Percentiles rank a stretch among this genome's conserved stretches.
Conservation (phyloP, 129 eudicot genomes). For the Smallanthus sonchifolius region DNA sequence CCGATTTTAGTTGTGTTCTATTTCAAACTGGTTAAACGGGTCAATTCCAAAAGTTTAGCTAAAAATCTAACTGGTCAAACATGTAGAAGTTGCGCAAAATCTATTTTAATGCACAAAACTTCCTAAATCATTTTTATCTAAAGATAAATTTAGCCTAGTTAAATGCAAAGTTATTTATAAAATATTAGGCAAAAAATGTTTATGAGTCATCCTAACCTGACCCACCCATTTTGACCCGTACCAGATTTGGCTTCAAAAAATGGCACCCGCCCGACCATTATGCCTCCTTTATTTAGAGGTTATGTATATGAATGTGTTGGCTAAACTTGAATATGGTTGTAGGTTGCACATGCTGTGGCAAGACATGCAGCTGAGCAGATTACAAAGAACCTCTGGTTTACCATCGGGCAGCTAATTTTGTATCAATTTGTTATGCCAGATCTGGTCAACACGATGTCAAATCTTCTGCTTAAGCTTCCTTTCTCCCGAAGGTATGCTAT, state of each 20-base stretch:
- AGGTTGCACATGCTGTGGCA: slow-evolving; percentile 97
- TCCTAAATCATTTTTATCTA: neutral
- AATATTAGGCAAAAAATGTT: neutral
- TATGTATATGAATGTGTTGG: slow-evolving; percentile 12
- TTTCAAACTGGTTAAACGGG: neutral
- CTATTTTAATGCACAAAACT: neutral
- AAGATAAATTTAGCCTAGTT: neutral
- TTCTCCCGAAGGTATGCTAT: slow-evolving; percentile 72
- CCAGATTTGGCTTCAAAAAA: neutral
- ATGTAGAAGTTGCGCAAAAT: neutral
- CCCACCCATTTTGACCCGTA: neutral
- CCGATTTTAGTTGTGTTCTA: neutral
- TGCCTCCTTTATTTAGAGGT: neutral
- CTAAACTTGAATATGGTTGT: slow-evolving; percentile 22
- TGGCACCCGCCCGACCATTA: neutral
- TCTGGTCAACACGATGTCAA: slow-evolving; percentile 73
- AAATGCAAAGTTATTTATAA: neutral
- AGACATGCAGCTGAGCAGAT: slow-evolving; percentile 85
- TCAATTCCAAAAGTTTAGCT: neutral
- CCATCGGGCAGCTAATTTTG: slow-evolving; percentile 56
- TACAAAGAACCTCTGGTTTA: slow-evolving; percentile 77
- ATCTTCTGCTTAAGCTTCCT: slow-evolving; percentile 75
- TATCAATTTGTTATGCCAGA: slow-evolving; percentile 77
- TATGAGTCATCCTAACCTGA: neutral
- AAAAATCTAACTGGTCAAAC: neutral